These are phyloP conservation scores for Botrytis paeoniae DNA, from an alignment of 2,329 filamentous ascomycete genomes.

Conservation along the genomic window DNA sequence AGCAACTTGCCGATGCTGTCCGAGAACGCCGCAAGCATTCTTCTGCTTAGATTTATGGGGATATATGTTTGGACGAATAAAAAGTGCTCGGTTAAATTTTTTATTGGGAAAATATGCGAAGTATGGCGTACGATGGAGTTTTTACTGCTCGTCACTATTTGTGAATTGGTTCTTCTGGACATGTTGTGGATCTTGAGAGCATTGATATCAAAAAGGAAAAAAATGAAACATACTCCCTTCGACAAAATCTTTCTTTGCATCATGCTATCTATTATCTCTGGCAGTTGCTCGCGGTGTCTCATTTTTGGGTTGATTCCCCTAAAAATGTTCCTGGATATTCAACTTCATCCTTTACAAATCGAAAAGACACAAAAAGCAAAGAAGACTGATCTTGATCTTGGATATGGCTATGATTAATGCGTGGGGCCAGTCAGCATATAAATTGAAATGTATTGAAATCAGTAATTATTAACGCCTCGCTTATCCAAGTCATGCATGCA, in stretches of 20 bases:
- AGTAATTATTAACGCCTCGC: background rate
- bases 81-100: background rate
- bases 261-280: background rate
- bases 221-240: background rate
- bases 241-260: background rate
- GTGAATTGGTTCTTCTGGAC: background rate
- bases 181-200: background rate
- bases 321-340: constrained; percentile 2
- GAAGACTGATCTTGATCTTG: background rate
- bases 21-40: constrained; percentile 59
- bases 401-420: background rate
- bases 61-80: background rate
- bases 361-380: background rate
- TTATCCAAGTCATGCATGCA: background rate
- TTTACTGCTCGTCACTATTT: background rate
- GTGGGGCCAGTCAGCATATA: background rate
- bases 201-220: background rate
- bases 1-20: constrained; percentile 82
- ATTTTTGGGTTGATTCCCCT: background rate
- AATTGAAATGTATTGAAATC: background rate
- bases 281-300: background rate
- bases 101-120: background rate
- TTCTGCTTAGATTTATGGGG: background rate
- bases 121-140: constrained; percentile 13
- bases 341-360: background rate